Conservation (phyloP, 2,329 filamentous ascomycete genomes). For the Paraconiothyrium sp. region DNA sequence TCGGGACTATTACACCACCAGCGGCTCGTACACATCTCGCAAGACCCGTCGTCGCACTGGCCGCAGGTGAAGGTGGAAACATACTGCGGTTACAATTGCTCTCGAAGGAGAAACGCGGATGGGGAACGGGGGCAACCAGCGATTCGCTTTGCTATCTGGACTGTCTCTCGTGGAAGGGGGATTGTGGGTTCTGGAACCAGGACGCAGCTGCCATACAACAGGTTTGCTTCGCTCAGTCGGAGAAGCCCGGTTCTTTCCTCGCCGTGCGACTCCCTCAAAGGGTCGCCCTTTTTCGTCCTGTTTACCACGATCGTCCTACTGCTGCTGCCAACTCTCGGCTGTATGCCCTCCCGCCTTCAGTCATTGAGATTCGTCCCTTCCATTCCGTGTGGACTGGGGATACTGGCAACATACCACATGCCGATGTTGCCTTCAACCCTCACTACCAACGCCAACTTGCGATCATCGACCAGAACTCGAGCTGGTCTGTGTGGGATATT, state of each 20-base stretch:
- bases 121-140: constrained; percentile 46
- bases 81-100: constrained; percentile 65
- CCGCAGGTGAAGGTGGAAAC: constrained; percentile 66
- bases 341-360: constrained; percentile 54
- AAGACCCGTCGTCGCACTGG: constrained; percentile 42
- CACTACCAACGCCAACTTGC: constrained; percentile 69
- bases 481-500: constrained; percentile 75
- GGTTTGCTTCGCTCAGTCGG: constrained; percentile 59
- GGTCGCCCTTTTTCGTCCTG: constrained; percentile 59
- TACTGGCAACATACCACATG: constrained; percentile 66
- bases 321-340: constrained; percentile 27
- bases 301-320: constrained; percentile 25
- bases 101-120: constrained; percentile 63
- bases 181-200: constrained; percentile 65
- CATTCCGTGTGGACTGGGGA: constrained; percentile 61
- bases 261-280: constrained; percentile 59
- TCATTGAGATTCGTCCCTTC: constrained; percentile 66
- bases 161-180: constrained; percentile 56
- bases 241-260: constrained; percentile 57
- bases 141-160: constrained; percentile 58
- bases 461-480: constrained; percentile 71
- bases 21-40: constrained; percentile 47
- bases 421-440: constrained; percentile 73
- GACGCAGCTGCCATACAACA: constrained; percentile 65
- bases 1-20: constrained; percentile 62